Percentiles rank a stretch among this genome's conserved stretches.
These are phyloP conservation scores for Phytophthora crassamura DNA, from an alignment of 352 stramenopile species.

Conservation along the genomic window DNA sequence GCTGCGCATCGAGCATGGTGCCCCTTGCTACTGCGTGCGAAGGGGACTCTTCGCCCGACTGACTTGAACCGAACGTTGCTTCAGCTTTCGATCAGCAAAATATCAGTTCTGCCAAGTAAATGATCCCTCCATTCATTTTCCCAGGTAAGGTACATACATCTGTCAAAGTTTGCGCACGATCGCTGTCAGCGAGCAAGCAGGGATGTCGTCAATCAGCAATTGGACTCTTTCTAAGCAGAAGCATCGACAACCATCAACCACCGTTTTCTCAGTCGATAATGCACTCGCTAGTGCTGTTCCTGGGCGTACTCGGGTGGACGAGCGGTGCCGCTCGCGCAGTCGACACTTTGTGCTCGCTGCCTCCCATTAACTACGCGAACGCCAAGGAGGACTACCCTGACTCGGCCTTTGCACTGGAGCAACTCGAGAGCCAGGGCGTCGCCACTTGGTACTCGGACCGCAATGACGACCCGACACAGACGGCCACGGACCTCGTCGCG, in stretches of 20 bases:
- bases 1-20: too few relatives aligned
- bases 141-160: constrained; percentile 14
- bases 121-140: constrained; percentile 7
- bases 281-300: constrained; percentile 11
- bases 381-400: constrained; percentile 58
- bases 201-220: background rate
- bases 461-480: constrained; percentile 44
- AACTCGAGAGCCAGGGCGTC: constrained; percentile 60
- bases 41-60: background rate
- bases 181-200: background rate
- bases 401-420: constrained; percentile 51
- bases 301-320: constrained; percentile 7
- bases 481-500: constrained; percentile 40
- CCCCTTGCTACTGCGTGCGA: too few relatives aligned
- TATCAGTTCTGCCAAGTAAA: constrained; percentile 13
- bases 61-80: constrained; percentile 12
- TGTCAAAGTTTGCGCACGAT: constrained; percentile 5
- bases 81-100: constrained; percentile 26
- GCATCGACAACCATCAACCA: constrained; percentile 15
- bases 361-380: constrained; percentile 45
- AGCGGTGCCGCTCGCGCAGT: background rate
- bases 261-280: constrained; percentile 7
- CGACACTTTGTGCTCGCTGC: constrained; percentile 60
- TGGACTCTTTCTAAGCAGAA: constrained; percentile 25
- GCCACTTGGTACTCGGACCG: constrained; percentile 80